A percentile compares a stretch with the other conserved stretches of the same genome.
phyloP scores from a whole-genome alignment of 2,329 filamentous ascomycete genomes.

The Colletotrichum agaves region DNA sequence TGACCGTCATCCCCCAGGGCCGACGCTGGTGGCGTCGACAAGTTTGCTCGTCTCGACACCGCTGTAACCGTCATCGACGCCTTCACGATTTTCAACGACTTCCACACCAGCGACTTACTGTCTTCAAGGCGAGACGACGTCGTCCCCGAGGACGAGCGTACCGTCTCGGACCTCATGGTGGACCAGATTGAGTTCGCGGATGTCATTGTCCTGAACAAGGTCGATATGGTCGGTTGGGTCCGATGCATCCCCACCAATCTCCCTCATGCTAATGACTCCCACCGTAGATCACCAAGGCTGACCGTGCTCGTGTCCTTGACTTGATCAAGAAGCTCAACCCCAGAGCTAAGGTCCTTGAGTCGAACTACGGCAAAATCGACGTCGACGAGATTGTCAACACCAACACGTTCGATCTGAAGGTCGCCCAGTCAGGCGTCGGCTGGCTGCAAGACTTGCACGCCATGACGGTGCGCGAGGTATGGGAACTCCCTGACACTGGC shows the following conservation, averaged over 20 bases:
- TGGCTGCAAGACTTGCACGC: slow-evolving; percentile 78
- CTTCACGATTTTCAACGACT: slow-evolving; percentile 78
- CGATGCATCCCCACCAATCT: background rate
- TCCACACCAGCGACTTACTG: slow-evolving; percentile 75
- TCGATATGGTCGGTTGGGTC: slow-evolving; percentile 63
- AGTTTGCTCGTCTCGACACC: slow-evolving; percentile 74
- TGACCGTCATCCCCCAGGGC: slow-evolving; percentile 46
- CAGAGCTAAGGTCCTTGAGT: slow-evolving; percentile 71
- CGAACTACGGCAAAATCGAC: slow-evolving; percentile 68
- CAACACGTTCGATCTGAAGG: slow-evolving; percentile 70
- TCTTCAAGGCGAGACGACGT: slow-evolving; percentile 72
- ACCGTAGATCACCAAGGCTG: slow-evolving; percentile 50
- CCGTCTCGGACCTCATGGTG: slow-evolving; percentile 79
- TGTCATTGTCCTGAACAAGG: slow-evolving; percentile 77
- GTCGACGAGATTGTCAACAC: slow-evolving; percentile 74
- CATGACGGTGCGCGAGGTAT: slow-evolving; percentile 68
- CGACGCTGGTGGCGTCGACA: slow-evolving; percentile 71
- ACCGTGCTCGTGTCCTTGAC: slow-evolving; percentile 58
- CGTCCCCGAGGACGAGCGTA: slow-evolving; percentile 74
- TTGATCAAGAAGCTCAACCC: slow-evolving; percentile 73
- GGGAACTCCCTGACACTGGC: too few relatives aligned
- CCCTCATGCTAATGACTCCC: background rate
- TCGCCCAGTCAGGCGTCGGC: slow-evolving; percentile 72
- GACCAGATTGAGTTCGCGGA: slow-evolving; percentile 84
- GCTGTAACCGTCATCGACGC: slow-evolving; percentile 79